A percentile compares a stretch with the other conserved stretches of the same genome.
Evolutionary conservation across 106 monocot species (phyloP).

Genomic region (Dendrobium officinale): DNA sequence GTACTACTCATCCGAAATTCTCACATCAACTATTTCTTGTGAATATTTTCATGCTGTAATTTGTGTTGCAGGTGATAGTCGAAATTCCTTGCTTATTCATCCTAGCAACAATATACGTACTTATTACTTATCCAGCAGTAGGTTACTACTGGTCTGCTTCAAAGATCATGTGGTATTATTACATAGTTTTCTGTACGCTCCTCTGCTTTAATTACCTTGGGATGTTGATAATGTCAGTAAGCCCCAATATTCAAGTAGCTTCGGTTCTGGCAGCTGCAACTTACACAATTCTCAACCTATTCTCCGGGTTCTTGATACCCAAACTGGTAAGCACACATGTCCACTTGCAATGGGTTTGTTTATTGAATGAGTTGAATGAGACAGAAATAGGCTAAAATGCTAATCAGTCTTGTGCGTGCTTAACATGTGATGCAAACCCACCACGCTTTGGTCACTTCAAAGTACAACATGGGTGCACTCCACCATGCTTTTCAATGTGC

Average conservation of each 20-base stretch:
- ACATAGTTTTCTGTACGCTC: slow-evolving; percentile 14
- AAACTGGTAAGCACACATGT: slow-evolving; percentile 8
- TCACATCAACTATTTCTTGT: background rate
- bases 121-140: slow-evolving; percentile 18
- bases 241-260: slow-evolving; percentile 7
- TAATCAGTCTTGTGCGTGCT: background rate
- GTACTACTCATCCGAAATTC: background rate
- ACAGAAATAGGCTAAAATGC: background rate
- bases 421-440: background rate
- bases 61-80: slow-evolving; percentile 5
- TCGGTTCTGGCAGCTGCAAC: slow-evolving; percentile 1
- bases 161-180: slow-evolving; percentile 20
- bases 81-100: slow-evolving; percentile 13
- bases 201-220: slow-evolving; percentile 21
- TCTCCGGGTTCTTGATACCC: slow-evolving; percentile 17
- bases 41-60: background rate
- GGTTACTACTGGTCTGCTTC: slow-evolving; percentile 16
- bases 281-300: slow-evolving; percentile 14
- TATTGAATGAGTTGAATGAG: background rate
- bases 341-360: too few species aligned
- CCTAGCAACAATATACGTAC: slow-evolving; percentile 2
- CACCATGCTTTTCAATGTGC: background rate
- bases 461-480: background rate
- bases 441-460: too few species aligned
- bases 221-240: slow-evolving; percentile 20